A percentile compares a stretch with the other conserved stretches of the same genome.
phyloP scores from a whole-genome alignment of 1,284 basidiomycete species.

The Xerocomus nothofagi region DNA sequence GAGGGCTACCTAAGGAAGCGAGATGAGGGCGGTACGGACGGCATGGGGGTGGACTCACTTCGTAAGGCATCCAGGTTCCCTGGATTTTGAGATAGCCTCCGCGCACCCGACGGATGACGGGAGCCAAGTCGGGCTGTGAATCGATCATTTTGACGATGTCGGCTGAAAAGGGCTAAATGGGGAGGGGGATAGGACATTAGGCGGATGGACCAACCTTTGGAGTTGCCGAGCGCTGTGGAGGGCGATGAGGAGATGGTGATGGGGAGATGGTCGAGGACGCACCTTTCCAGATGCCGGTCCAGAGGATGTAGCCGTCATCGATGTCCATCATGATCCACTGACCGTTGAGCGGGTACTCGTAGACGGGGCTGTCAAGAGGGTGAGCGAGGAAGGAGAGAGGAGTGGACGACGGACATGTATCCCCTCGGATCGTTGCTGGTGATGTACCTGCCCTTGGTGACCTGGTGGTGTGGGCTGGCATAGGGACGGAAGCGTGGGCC shows the following conservation, averaged over 20 bases:
- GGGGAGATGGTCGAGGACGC: conserved; percentile 7
- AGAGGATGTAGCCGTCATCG: conserved; percentile 83
- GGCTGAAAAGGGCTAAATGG: conserved; percentile 45
- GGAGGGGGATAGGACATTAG: conserved; percentile 4
- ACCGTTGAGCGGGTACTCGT: conserved; percentile 82
- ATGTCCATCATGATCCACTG: conserved; percentile 94
- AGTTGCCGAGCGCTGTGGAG: conserved; percentile 70
- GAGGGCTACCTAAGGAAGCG: conserved; percentile 58
- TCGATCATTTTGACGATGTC: conserved; percentile 90
- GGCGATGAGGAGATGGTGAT: conserved; percentile 10
- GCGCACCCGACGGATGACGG: conserved; percentile 75
- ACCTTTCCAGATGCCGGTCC: conserved; percentile 92
- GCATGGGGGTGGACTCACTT: conserved; percentile 45
- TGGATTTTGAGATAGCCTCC: conserved; percentile 88
- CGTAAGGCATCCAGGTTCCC: conserved; percentile 88
- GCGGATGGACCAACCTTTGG: conserved; percentile 59
- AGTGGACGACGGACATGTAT: conserved; percentile 62
- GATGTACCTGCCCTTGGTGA: conserved; percentile 81
- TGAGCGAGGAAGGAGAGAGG: conserved; percentile 5
- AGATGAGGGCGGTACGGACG: conserved; percentile 22
- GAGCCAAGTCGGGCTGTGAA: conserved; percentile 80
- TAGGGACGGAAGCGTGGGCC: conserved; percentile 72
- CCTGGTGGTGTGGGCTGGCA: conserved; percentile 72
- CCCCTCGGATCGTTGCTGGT: conserved; percentile 83
- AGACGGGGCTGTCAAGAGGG: conserved; percentile 62